Base-by-base conservation (phyloP, 495 filamentous ascomycete genomes). In the Viridothelium virens region DNA sequence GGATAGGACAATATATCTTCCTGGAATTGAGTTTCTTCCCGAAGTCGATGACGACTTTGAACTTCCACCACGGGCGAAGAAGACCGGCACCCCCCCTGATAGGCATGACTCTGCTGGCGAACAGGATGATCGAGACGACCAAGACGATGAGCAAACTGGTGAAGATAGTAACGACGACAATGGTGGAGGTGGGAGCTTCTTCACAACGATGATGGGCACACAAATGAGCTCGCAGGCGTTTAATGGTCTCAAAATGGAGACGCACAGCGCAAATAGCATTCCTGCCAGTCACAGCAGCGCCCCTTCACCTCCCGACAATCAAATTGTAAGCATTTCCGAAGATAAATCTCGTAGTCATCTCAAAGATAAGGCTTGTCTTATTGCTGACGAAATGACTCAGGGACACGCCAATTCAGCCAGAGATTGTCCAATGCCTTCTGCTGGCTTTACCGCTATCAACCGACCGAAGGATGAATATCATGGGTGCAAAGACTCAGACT, bases 11-110 rank as follows among this genome's bases (percentile, higher is more conserved):
- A 34, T 10, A 7, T n/a, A 33, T 18, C 48, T 72, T 64, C 68
- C 68, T 39, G 68, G 68, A 50, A 63, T 72, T 50, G 70, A 72
- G 61, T 72, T 72, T 62, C 68, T 72, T 6, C 64, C 68, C 38
- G 61, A 63, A 47, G 37, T 63, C 37, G 61, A 41, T 37, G 41
- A 63, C 4, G n/a, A 63, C 11, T 59, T 37, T 44, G 41, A 66
- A 36, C 1, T 44, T 10, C 46, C 14, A 1, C 44, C 61, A 9
- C 50, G 48, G 59, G 68, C 66, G 63, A 39, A 18, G 5, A 36
- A 67, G 31, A 66, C 12, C 38, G 47, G 67, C 7, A 34, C 53
- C n/a, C 47, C 65, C 4, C n/a, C 3, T 12, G 59, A 48, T 1
- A 68, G 70, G 47, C 67, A 72, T 64, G 25, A 63, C 2, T 10